Base-by-base conservation (phyloP, 768 basidiomycete genomes). In the Kwoniella bestiolae region DNA sequence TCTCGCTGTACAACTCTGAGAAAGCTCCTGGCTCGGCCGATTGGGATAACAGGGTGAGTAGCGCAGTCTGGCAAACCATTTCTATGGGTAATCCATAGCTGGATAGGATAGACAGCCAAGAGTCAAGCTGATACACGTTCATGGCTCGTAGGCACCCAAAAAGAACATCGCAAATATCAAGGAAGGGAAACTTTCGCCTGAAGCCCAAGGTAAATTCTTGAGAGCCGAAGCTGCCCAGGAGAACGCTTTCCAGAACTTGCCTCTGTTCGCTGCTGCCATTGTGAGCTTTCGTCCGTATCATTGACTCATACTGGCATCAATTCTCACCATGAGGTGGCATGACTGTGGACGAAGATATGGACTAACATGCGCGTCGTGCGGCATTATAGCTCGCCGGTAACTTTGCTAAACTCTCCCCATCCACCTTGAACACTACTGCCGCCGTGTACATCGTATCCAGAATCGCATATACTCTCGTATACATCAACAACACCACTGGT, bases 181-280 rank as follows among this genome's bases (percentile, higher is more conserved):
- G 23, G 65, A 72, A 6, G 67, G 66, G 46, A 72, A 75, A 56
- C 64, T 73, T 2, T 66, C 68, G 21, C 68, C 74, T 11, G 60
- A 50, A 12, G 62, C 65, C 25, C 63, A 64, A 11, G 67, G 65
- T 1, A 47, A 51, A 35, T 70, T 63, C 67, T 7, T 67, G 18
- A 64, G 72, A 21, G 76, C 74, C 55, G 76, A 78, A 59, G 72
- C 70, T 16, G 76, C 76, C 26, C 61, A 78, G 29, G 50, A 69
- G 23, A 78, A 78, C 56, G 65, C 59, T 6, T 75, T 75, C 62
- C 55, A 58, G 41, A 71, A 66, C 51, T 46, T 78, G 23, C 70
- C 69, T 8, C 60, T 72, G 32, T 78, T 71, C 44, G 74, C 67
- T 16, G 69, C 66, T 47, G 71, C 75, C 25, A 50, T 76, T 26